Evolutionary conservation across 306 rosid species (phyloP), one percentile per base, ranked within the genome.

Genomic region (Sicyos edulis): DNA sequence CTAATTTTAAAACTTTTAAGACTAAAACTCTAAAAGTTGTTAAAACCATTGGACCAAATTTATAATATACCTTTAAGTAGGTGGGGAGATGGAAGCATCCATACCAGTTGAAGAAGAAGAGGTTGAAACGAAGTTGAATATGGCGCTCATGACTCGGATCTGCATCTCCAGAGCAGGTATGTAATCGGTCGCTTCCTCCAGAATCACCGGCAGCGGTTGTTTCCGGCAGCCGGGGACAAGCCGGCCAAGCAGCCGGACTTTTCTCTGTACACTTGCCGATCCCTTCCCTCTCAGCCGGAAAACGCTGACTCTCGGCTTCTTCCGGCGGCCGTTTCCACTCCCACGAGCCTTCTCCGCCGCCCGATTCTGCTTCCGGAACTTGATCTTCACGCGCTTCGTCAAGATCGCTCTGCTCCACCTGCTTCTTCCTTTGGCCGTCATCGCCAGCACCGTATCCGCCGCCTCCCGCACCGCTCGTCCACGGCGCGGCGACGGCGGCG

Each of bases 361-460:
- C 37, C 77, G 78, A 77, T 80, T 86, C 51, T 75, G 75, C 78
- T 88, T 84, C 24, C 88, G 80, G 70, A 90, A 90, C 76, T 90
- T 90, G 37, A 93, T 78, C 77, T 89, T 95, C 11, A 89, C 84
- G 12, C 92, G 83, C 71, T 68, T 87, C 2, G 83, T 85, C 21
- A 95, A 78, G 45, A 95, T 91, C 29, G 99, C 96, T 14, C 96
- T 82, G 88, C 98, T 93, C 98, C 98, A 93, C 6, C 96, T 81
- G 5, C 86, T 86, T 77, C 79, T 86, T 8, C 97, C 98, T 56
- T 81, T 90, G 0, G 96, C 98, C 2, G 97, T 81, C 14, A 74
- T 78, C 5, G 98, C 98, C 10, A 93, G 80, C 19, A 78, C 95
- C 26, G 90, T 85, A 60, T 93, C 91, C 0, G 97, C 96, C 1